Base-by-base conservation (phyloP, 768 basidiomycete genomes). In the Lanmaoa rubissima region DNA sequence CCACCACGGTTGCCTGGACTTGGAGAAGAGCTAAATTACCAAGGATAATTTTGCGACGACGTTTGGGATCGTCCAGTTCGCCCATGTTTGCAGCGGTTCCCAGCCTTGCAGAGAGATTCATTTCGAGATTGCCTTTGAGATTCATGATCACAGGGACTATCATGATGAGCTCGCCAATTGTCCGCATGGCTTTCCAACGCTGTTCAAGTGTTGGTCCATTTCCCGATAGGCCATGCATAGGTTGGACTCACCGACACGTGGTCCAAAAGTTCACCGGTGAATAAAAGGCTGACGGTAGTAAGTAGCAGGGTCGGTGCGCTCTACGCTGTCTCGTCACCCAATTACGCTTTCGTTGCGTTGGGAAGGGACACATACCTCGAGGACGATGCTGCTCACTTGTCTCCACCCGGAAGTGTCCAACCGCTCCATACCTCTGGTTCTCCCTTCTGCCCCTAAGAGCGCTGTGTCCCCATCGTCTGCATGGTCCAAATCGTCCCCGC, bases 41-140 rank as follows among this genome's bases (percentile, higher is more conserved):
- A 3, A 84, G 56, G 35, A 99, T 79, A 58, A 96, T 83, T 2
- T 76, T 69, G 5, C 82, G 80, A 4, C 92, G 83, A 9, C 76
- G 77, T 2, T 69, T 62, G 0, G 85, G 83, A 35, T 86, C 81
- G 69, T 98, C 94, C 5, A 99, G 84, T 58, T 94, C 85, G 43
- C 96, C 96, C 49, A 95, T 87, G 63, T 98, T 97, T 6, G 95
- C 90, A 1, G 94, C 89, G 0, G 97, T 99, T 1, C 91, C 89
- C n/a, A 99, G 80, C 14, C 96, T 83, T 1, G 97, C 94, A 4
- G 94, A 95, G 8, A 99, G 85, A 61, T 97, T 98, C 96, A 98
- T 98, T 73, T 98, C 97, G 38, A 98, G 82, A 67, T 99, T 93
- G n/a, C 96, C 97, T 66, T 97, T 98, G 54, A 99, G 83, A 64